Evolutionary conservation across 805 yeast species (phyloP).

Genomic region (Saccharomyces jurei): DNA sequence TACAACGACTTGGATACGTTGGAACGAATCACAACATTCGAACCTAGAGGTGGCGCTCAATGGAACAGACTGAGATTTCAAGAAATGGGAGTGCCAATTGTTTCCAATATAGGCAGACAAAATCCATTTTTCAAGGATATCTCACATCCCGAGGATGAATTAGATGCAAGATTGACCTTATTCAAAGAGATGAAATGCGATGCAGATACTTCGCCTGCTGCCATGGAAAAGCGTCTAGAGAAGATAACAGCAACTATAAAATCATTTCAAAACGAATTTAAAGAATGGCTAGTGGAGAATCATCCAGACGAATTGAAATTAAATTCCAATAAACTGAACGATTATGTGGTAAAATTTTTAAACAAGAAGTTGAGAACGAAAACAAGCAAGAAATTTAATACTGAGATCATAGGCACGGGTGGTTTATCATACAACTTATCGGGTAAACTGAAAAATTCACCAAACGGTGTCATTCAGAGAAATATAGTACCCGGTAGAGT

Average conservation of each 20-base stretch:
- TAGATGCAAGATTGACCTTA: neutral
- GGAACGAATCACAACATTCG: slow-evolving; percentile 64
- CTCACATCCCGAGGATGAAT: neutral
- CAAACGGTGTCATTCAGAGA: slow-evolving; percentile 54
- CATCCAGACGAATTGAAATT: slow-evolving; percentile 37
- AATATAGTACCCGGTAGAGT: slow-evolving; percentile 64
- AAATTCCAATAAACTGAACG: slow-evolving; percentile 30
- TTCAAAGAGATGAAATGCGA: neutral
- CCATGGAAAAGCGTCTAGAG: slow-evolving; percentile 14
- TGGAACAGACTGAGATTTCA: slow-evolving; percentile 59
- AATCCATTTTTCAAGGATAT: slow-evolving; percentile 31
- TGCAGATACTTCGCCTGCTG: slow-evolving; percentile 1
- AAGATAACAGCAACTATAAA: slow-evolving; percentile 36
- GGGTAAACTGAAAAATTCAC: slow-evolving; percentile 62
- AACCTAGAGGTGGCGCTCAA: slow-evolving; percentile 47
- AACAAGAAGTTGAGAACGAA: slow-evolving; percentile 11
- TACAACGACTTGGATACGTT: slow-evolving; percentile 59
- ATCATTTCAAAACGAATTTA: slow-evolving; percentile 43
- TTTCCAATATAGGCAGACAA: slow-evolving; percentile 15
- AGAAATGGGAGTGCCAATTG: slow-evolving; percentile 48
- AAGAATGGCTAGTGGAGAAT: slow-evolving; percentile 44
- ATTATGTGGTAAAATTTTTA: slow-evolving; percentile 36
- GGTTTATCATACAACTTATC: slow-evolving; percentile 64
- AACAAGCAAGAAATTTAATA: slow-evolving; percentile 4
- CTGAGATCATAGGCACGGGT: slow-evolving; percentile 54